Conservation (phyloP, 225 moss, liverwort and hornwort genomes). For the Lunularia cruciata region DNA sequence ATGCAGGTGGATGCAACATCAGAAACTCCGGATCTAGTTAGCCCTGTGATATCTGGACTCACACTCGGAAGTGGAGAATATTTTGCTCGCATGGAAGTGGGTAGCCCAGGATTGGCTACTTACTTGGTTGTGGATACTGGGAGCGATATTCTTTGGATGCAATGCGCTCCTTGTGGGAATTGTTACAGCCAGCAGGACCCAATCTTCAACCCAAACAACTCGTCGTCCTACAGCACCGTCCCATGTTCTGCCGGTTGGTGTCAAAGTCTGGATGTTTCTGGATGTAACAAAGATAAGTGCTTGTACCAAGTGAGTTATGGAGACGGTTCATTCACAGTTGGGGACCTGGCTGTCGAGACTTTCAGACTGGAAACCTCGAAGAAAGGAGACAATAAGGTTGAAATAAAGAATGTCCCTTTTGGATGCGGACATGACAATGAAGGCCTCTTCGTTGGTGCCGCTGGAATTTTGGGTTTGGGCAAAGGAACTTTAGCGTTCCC, state of each 20-base stretch:
- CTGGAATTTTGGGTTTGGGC: constrained; percentile 64
- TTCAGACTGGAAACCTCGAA: constrained; percentile 23
- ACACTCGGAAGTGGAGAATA: constrained; percentile 34
- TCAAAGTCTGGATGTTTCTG: constrained; percentile 10
- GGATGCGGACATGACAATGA: constrained; percentile 84
- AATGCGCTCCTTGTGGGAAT: constrained; percentile 21
- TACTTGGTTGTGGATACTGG: constrained; percentile 32
- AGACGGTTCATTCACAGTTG: constrained; percentile 32
- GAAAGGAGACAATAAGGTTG: constrained; percentile 4
- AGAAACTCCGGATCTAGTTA: constrained; percentile 3
- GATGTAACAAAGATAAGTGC: constrained; percentile 19
- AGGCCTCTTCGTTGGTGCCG: constrained; percentile 70
- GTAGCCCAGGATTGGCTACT: constrained; percentile 8
- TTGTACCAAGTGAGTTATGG: constrained; percentile 34
- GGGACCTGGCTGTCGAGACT: constrained; percentile 26
- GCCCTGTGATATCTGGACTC: constrained; percentile 29
- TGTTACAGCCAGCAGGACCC: constrained; percentile 28
- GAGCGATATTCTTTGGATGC: constrained; percentile 35
- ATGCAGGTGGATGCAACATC: neutral
- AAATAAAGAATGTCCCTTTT: constrained; percentile 32
- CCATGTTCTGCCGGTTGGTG: constrained; percentile 23
- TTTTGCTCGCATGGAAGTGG: constrained; percentile 24
- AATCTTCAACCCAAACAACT: constrained; percentile 22
- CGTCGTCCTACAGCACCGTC: constrained; percentile 12
- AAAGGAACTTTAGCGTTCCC: constrained; percentile 66